Base-by-base conservation (phyloP, 1,284 basidiomycete genomes). In the Naganishia cerealis region DNA sequence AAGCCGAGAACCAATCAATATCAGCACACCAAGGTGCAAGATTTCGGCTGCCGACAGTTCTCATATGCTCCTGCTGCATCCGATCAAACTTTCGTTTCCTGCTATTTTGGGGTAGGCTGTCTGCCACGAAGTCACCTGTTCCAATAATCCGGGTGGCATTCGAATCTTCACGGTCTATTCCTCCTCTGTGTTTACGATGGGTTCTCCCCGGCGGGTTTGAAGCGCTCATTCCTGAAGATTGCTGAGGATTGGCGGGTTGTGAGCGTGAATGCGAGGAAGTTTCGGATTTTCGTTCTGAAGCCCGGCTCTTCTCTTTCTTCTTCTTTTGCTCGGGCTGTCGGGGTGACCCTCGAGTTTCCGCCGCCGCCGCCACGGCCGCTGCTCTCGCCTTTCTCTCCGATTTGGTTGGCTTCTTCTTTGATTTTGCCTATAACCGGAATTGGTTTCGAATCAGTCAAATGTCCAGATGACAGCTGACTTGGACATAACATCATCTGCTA, bases 81-180 rank as follows among this genome's bases (percentile, higher is more conserved):
- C 53, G 82, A 82, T 76, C 90, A 90, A 16, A 78, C 76, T n/a
- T 89, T 85, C 89, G 90, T 94, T 96, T 3, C 93, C 92, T 21
- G 89, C 87, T 73, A 84, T 85, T 66, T 87, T 84, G 18, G 86
- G 85, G 7, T 83, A 80, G 5, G 86, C 86, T 71, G 86, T 84
- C 70, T 83, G 73, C 67, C 16, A 63, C 50, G n/a, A 63, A 54
- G 48, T 63, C 33, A 10, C 61, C 61, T 24, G 61, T 63, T 16
- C 61, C 61, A 3, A 63, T 63, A 39, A 63, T 24, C 18, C n/a
- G 48, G 3, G 59, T 50, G 3, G 46, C 33, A 43, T 38, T 43
- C 29, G 42, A 18, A 87, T 82, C 75, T 88, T 85, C 76, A 85
- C 86, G 78, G 86, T 85, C 80, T 81, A 86, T 67, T 81, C 80